Base-by-base conservation (phyloP, 768 basidiomycete species). In the Pleurotus cornucopiae region DNA sequence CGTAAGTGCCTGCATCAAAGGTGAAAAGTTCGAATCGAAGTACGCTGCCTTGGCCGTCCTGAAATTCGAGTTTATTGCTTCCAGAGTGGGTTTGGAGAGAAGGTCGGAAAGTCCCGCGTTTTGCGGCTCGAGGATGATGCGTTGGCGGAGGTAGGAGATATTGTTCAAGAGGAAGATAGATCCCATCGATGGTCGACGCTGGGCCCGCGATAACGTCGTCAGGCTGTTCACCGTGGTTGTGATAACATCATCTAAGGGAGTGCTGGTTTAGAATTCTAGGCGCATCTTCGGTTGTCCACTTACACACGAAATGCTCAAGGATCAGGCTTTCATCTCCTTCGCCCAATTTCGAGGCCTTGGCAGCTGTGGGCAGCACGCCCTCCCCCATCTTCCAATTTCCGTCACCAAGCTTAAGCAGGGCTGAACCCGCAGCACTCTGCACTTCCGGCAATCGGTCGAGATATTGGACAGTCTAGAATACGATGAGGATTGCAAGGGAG, bases 331-430 rank as follows among this genome's bases (percentile, higher is more conserved):
- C 84, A 55, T 84, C 85, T 7, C 75, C 75, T 26, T 83, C 85
- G 3, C 72, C 74, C 1, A 71, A 60, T 54, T 81, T 80, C 5
- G 68, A 59, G 2, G 64, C 66, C 61, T 81, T 83, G 7, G 80
- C 81, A 5, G 87, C 82, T 62, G 79, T 77, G 21, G 51, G 51
- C 23, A 52, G 14, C 18, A 89, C 77, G 4, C 89, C 90, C 58
- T 90, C 89, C 3, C 91, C 91, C 91, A 94, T 93, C 69, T 83
- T 89, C 91, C 91, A 93, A 61, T 93, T 93, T 6, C 91, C 91
- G 58, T 94, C 91, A 0, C 91, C 91, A 0, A 94, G 78, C 2
- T 84, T 80, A 41, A 83, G 66, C 38, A 93, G 72, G 0, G 85
- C 84, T 1, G 87, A 74, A 1, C 79, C 80, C 7, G 85, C 88